These are phyloP conservation scores for Pseudonitzschia multistriata DNA, from an alignment of 108 stramenopile species.

Conservation along the genomic window DNA sequence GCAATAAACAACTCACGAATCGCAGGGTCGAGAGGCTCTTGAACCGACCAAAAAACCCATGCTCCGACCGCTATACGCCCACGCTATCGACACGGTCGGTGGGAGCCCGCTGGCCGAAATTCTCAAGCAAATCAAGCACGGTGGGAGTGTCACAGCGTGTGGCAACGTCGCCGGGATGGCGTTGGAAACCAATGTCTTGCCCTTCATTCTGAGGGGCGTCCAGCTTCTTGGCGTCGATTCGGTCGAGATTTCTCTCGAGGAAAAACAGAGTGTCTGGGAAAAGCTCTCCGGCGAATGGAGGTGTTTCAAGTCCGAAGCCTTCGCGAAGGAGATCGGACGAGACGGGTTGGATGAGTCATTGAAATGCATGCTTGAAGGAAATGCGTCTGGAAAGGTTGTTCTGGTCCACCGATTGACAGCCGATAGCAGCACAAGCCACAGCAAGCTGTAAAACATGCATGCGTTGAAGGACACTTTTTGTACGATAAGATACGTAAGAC, in stretches of 20 bases:
- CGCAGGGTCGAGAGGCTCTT: slow-evolving; percentile 13
- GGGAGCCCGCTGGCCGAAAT: slow-evolving; percentile 19
- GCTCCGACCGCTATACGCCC: slow-evolving; percentile 21
- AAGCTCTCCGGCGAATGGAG: slow-evolving; percentile 20
- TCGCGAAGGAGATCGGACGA: slow-evolving; percentile 18
- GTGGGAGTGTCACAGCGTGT: slow-evolving; percentile 38
- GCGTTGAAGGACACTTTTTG: no score
- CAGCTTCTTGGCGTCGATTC: slow-evolving; percentile 37
- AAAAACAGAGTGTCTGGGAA: slow-evolving; percentile 27
- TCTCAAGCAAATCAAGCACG: slow-evolving; percentile 20
- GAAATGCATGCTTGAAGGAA: slow-evolving; percentile 8
- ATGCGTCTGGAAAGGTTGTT: slow-evolving; percentile 6
- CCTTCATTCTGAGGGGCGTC: slow-evolving; percentile 48
- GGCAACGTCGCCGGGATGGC: slow-evolving; percentile 33
- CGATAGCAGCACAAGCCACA: no score
- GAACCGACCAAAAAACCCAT: slow-evolving; percentile 25
- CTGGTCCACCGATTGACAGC: not conserved
- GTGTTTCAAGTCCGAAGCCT: slow-evolving; percentile 8
- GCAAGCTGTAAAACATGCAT: not conserved
- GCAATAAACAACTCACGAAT: not conserved
- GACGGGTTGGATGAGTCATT: slow-evolving; percentile 3
- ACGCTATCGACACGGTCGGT: slow-evolving; percentile 41
- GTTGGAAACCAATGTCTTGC: slow-evolving; percentile 37
- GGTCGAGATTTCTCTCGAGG: slow-evolving; percentile 26
- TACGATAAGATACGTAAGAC: no score